Evolutionary conservation across 805 yeast species (phyloP), one percentile per base, ranked within the genome.

Genomic region (Barnettozyma botsteinii): DNA sequence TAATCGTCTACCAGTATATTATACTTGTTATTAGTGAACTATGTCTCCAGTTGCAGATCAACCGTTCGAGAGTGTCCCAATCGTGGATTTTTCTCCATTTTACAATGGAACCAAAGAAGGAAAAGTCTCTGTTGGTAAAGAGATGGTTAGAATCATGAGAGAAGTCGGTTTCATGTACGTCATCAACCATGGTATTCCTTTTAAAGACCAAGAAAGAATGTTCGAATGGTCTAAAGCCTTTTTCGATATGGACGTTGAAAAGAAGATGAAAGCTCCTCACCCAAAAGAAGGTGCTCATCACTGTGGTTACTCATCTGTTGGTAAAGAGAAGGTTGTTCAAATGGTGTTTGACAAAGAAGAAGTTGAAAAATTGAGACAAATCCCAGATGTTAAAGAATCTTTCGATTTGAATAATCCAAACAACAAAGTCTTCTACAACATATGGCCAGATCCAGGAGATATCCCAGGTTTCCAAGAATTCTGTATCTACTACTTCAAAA

Each of bases 301-400:
- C 32, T 40, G 59, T 21, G 60, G 60, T 5, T 56, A 53, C 50
- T 54, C 59, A 11, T 35, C 38, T 9, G 19, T 56, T 3, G 58
- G 60, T 3, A 52, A 51, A 36, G 59, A 56, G 38, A 56, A 56
- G 29, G 59, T 54, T 5, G 52, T 51, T 12, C 60, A 56, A 42
- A 49, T 55, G 51, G 56, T 56, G 1, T 53, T 51, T 38, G 51
- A 47, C 23, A 40, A 41, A 17, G 43, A 43, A 12, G 52, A 49
- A 25, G 33, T 51, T 12, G 39, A 36, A 4, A 35, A 44, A 29
- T 37, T 52, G 17, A 43, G 59, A 35, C 37, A 44, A 29, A 33
- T 36, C n/a, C 60, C 60, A 1, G 60, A 56, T 42, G 51, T 56
- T 9, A 54, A 56, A 37, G 60, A 56, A 39, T 53, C 58, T 4